Evolutionary conservation across 768 basidiomycete genomes (phyloP), one percentile per base, ranked within the genome.

Genomic region (Phaeotremella skinneri): DNA sequence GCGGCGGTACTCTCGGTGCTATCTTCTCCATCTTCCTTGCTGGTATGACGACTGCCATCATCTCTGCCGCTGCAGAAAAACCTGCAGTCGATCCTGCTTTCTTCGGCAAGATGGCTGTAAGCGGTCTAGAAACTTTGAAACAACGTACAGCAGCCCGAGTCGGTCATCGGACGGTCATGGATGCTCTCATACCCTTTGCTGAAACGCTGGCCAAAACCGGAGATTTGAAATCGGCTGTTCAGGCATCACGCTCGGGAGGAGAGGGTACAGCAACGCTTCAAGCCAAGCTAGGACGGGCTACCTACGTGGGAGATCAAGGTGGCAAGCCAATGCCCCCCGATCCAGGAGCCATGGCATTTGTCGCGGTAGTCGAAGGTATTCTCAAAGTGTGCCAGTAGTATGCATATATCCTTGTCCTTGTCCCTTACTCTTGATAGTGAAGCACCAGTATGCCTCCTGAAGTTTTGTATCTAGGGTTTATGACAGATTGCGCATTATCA

Each of bases 401-500:
- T n/a, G n/a, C n/a, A n/a, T n/a, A n/a, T n/a, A n/a, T n/a, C n/a
- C 17, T 53, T 53, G 52, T 4, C 13, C 39, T 41, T 51, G n/a
- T n/a, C n/a, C n/a, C n/a, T n/a, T n/a, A n/a, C n/a, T n/a, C n/a
- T n/a, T n/a, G n/a, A n/a, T n/a, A n/a, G n/a, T n/a, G n/a, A n/a
- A n/a, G n/a, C n/a, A n/a, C n/a, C n/a, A n/a, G n/a, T n/a, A n/a
- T n/a, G n/a, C n/a, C n/a, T n/a, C n/a, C n/a, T n/a, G n/a, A n/a
- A n/a, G n/a, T n/a, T n/a, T 20, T 45, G 43, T 23, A 45, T 14
- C 13, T 45, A 45, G 43, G 11, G 11, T 45, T 45, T 54, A 42
- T 20, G 65, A 63, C 23, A 78, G 58, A 13, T 63, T 61, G 20
- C 79, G 72, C 80, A 81, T 80, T 60, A 80, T 68, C 50, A 80